Conservation (phyloP, 176 grass and related monocot species). For the Melocanna baccifera region DNA sequence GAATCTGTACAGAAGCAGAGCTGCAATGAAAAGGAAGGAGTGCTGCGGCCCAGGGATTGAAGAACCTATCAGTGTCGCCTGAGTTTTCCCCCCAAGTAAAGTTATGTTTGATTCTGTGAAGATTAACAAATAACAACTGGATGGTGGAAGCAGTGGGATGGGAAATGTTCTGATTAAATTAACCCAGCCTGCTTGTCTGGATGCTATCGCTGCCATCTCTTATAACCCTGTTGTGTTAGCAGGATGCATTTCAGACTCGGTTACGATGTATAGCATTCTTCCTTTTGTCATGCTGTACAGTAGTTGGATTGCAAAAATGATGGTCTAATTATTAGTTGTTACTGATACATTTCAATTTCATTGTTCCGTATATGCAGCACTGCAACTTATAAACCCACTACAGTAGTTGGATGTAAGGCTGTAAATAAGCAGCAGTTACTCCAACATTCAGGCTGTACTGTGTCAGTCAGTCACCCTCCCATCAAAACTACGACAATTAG, state of each 20-base stretch:
- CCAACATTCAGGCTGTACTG: not conserved
- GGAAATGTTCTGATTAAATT: not conserved
- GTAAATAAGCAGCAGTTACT: not conserved
- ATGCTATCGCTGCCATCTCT: not conserved
- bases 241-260: constrained; percentile 9
- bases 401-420: not conserved
- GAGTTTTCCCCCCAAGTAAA: not conserved
- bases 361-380: not conserved
- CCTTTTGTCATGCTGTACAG: not conserved
- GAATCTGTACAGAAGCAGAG: constrained; percentile 46
- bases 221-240: not conserved
- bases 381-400: not conserved
- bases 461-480: not conserved
- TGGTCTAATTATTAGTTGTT: not conserved
- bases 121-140: not conserved
- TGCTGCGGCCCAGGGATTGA: constrained; percentile 47
- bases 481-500: not conserved
- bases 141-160: not conserved
- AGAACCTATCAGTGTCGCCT: constrained; percentile 24
- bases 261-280: not conserved
- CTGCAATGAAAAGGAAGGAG: constrained; percentile 45
- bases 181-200: not conserved
- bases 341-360: not conserved
- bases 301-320: not conserved
- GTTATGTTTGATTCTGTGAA: not conserved